Base-by-base conservation (phyloP, 2,329 filamentous ascomycete species). In the Botrytis byssoidea region DNA sequence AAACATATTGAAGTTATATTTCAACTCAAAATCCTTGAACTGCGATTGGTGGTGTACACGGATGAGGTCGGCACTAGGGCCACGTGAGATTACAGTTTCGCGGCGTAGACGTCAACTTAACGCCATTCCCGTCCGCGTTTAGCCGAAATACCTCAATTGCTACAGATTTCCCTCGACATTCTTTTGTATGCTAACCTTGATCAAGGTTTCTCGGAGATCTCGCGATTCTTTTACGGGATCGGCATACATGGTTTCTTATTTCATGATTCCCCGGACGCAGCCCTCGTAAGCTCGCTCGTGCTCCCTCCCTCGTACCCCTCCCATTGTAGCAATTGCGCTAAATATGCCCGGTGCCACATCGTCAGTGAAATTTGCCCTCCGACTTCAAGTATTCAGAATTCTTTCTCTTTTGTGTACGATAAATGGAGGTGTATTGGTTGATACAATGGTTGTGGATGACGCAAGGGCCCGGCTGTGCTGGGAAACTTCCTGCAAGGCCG, bases 11-110 rank as follows among this genome's bases (percentile, higher is more conserved):
- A 69, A 57, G 48, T 57, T 69, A 37, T 37, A 57, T 69, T 29
- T 42, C 22, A 16, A 60, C 29, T 42, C 60, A 25, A 55, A 32
- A 51, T 9, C 37, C n/a, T 35, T 35, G 35, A 55, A 66, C 46
- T 37, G 9, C 35, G 20, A 46, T 63, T 63, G 48, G 55, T 29
- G 7, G 37, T 61, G 18, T 46, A 70, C 37, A 63, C 20, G 55
- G 42, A 14, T 12, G 22, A 35, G 55, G 55, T 46, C 55, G 32
- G 40, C 42, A 44, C 22, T 14, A 35, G 22, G 55, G 55, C 55
- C 68, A 63, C 55, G 42, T 60, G 42, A 70, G 44, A 61, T 70
- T 61, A 61, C 29, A 70, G 51, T 29, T 69, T 48, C 42, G 64
- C 65, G 71, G 71, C 71, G 55, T 46, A 55, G n/a, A 73, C 25